These are phyloP conservation scores for Hygrophorus russula DNA, from an alignment of 768 basidiomycete genomes.

Conservation along the genomic window DNA sequence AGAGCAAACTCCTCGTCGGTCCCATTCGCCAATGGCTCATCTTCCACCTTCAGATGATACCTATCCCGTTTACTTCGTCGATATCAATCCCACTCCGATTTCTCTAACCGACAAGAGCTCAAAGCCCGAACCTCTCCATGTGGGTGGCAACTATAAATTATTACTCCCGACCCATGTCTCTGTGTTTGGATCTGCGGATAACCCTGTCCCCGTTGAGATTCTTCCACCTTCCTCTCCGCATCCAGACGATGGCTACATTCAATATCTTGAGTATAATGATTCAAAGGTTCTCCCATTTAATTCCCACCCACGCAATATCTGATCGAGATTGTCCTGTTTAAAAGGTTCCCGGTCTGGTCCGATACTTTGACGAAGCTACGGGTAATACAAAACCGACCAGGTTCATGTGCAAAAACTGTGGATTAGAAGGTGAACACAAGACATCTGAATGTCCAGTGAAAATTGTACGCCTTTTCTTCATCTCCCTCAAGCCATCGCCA, in stretches of 20 bases:
- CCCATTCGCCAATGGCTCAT: background rate
- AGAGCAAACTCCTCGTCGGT: slow-evolving; percentile 9
- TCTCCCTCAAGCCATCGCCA: background rate
- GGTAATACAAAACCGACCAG: slow-evolving; percentile 30
- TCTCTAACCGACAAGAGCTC: slow-evolving; percentile 10
- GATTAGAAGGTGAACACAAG: slow-evolving; percentile 61
- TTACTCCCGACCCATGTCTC: slow-evolving; percentile 65
- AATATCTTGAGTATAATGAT: slow-evolving; percentile 69
- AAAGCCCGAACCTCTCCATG: slow-evolving; percentile 5
- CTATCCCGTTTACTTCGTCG: slow-evolving; percentile 36
- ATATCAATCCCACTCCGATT: slow-evolving; percentile 25
- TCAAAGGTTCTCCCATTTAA: slow-evolving; percentile 29
- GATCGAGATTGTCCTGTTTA: slow-evolving; percentile 1
- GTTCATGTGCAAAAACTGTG: slow-evolving; percentile 68
- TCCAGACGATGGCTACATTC: slow-evolving; percentile 57
- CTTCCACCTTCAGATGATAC: slow-evolving; percentile 3
- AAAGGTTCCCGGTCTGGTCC: slow-evolving; percentile 37
- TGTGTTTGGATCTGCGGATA: slow-evolving; percentile 42
- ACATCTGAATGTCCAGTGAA: slow-evolving; percentile 57
- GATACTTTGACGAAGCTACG: slow-evolving; percentile 52
- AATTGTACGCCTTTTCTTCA: slow-evolving; percentile 39
- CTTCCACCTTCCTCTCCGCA: slow-evolving; percentile 27
- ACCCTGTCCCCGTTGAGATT: slow-evolving; percentile 33
- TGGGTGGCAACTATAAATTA: slow-evolving; percentile 21
- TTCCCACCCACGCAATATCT: background rate